Base-by-base conservation (phyloP, 2,329 filamentous ascomycete genomes). In the Paecilomyces formosus region DNA sequence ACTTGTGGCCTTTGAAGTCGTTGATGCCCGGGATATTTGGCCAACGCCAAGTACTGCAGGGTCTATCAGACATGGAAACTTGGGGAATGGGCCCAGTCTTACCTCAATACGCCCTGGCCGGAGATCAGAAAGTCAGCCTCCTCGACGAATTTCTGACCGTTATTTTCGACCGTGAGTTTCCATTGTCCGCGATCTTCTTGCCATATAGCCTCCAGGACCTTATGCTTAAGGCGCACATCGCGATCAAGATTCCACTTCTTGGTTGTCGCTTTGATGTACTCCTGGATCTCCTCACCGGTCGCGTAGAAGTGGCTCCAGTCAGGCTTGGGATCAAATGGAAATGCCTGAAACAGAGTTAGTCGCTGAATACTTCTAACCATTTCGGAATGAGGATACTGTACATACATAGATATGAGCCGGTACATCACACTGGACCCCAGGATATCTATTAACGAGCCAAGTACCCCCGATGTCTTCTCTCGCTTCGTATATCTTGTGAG, bases 71-170 rank as follows among this genome's bases (percentile, higher is more conserved):
- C 6, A 26, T 6, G 24, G 24, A 26, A 26, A 26, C 24, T 26
- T 26, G 24, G 24, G 6, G 24, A 26, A 26, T 26, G 24, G 6
- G 6, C 3, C 2, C 1, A 6, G 24, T 26, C 3, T 13, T 57
- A 60, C 21, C 62, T 60, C 26, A 65, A 58, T 15, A 65, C 60
- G 57, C 66, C 66, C 12, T 61, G 58, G 21, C 62, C 66, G 24
- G 61, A 63, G 24, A 65, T 60, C 4, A 62, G 45, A 4, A 35
- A 12, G 3, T 35, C 31, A 3, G 31, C 31, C 8, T 35, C 31
- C 3, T 35, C 31, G 9, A 12, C 13, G 13, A 35, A 12, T 11
- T 3, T 35, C 11, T 35, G 5, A 3, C 13, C 31, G 1, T 15
- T 8, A 9, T 35, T 35, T 35, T 15, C 11, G 13, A 35, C 13